These are phyloP conservation scores for Pezicula carpinea DNA, from an alignment of 2,329 filamentous ascomycete species.

Conservation along the genomic window DNA sequence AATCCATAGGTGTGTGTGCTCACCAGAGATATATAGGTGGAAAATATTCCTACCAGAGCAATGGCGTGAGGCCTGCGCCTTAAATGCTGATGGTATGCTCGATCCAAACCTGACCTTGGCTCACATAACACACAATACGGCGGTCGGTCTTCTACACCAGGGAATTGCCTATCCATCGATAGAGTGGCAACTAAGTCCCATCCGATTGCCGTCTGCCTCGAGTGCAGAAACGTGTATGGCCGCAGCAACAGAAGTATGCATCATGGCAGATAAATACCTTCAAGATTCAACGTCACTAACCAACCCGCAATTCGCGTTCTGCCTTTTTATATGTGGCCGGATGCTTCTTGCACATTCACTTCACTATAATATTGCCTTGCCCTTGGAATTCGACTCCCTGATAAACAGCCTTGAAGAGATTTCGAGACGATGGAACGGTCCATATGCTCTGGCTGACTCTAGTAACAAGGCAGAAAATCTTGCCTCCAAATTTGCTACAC, in stretches of 20 bases:
- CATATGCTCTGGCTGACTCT: conserved; percentile 5
- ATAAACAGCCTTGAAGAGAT: conserved; percentile 32
- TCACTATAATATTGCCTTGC: conserved; percentile 28
- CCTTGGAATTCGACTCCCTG: conserved; percentile 29
- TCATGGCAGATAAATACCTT: conserved; percentile 23
- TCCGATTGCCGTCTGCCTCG: conserved; percentile 18
- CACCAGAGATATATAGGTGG: conserved; percentile 21
- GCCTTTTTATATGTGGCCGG: conserved; percentile 26
- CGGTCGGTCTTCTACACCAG: conserved; percentile 24
- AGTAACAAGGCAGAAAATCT: conserved; percentile 23
- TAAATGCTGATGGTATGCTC: conserved; percentile 32
- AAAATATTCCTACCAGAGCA: conserved; percentile 27
- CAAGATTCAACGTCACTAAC: conserved; percentile 23
- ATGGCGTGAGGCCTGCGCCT: conserved; percentile 28
- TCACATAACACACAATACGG: conserved; percentile 27
- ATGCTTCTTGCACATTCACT: conserved; percentile 30
- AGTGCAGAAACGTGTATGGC: conserved; percentile 23
- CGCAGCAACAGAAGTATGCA: conserved; percentile 22
- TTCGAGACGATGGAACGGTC: conserved; percentile 33
- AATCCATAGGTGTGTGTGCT: too few relatives aligned
- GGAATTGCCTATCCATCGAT: conserved; percentile 27
- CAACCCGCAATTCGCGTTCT: conserved; percentile 30
- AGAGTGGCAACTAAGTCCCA: conserved; percentile 22
- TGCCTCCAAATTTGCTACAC: conserved; percentile 31
- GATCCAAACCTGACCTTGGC: conserved; percentile 26